A percentile compares a stretch with the other conserved stretches of the same genome.
Conservation (phyloP, 2,329 filamentous ascomycete genomes). For the Aureobasidium sp. region DNA sequence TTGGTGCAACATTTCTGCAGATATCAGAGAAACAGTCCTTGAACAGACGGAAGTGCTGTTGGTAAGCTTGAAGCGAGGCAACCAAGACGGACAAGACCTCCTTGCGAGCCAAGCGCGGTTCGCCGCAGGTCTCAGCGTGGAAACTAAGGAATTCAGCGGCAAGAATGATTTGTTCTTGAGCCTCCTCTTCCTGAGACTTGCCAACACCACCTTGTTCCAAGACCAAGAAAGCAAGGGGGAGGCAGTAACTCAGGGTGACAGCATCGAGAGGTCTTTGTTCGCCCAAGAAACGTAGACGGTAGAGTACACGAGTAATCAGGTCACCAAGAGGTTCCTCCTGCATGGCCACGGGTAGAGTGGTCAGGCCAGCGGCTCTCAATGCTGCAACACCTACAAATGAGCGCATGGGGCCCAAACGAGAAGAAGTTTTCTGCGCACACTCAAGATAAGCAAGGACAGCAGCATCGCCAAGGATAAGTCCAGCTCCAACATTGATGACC, state of each 20-base stretch:
- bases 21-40: slow-evolving; percentile 88
- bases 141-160: slow-evolving; percentile 82
- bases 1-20: slow-evolving; percentile 74
- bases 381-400: slow-evolving; percentile 84
- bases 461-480: slow-evolving; percentile 69
- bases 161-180: slow-evolving; percentile 81
- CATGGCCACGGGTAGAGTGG: slow-evolving; percentile 61
- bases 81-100: slow-evolving; percentile 66
- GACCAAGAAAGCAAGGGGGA: slow-evolving; percentile 73
- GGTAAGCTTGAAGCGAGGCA: slow-evolving; percentile 75
- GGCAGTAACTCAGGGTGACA: slow-evolving; percentile 76
- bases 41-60: slow-evolving; percentile 88
- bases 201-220: slow-evolving; percentile 73
- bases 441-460: slow-evolving; percentile 71
- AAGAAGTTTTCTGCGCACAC: slow-evolving; percentile 66
- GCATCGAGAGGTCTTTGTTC: slow-evolving; percentile 92
- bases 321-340: slow-evolving; percentile 70
- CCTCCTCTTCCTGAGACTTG: slow-evolving; percentile 58
- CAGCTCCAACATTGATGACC: slow-evolving; percentile 70
- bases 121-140: slow-evolving; percentile 71
- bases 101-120: slow-evolving; percentile 65
- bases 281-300: slow-evolving; percentile 78
- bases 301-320: slow-evolving; percentile 79
- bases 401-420: slow-evolving; percentile 65
- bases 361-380: slow-evolving; percentile 66